Percentiles rank a stretch among this genome's conserved stretches.
Conservation (phyloP, 768 basidiomycete genomes). For the Artomyces pyxidatus region DNA sequence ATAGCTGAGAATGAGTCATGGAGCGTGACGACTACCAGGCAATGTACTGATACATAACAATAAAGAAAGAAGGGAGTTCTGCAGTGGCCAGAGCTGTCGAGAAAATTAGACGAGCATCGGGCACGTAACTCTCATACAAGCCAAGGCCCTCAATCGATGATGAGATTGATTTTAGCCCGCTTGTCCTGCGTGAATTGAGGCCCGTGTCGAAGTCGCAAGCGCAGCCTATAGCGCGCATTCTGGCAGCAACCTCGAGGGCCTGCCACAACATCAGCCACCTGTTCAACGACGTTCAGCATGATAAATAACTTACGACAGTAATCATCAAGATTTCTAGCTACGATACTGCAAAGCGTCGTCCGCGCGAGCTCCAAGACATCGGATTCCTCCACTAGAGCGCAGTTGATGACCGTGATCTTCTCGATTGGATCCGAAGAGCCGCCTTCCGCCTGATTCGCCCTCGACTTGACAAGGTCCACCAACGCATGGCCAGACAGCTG, state of each 20-base stretch:
- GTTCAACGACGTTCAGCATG: background rate
- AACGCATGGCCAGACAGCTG: constrained; percentile 43
- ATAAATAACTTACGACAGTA: constrained; percentile 43
- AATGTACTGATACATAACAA: too few relatives aligned
- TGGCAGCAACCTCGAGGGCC: constrained; percentile 43
- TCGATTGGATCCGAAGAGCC: constrained; percentile 25
- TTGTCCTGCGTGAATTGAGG: too few relatives aligned
- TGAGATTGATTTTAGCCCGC: too few relatives aligned
- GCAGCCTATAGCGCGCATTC: constrained; percentile 47
- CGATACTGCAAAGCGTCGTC: constrained; percentile 39
- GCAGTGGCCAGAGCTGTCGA: too few relatives aligned
- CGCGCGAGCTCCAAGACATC: constrained; percentile 44
- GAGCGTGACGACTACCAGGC: too few relatives aligned
- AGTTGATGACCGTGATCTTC: constrained; percentile 47
- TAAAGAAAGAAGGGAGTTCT: too few relatives aligned
- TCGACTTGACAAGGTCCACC: constrained; percentile 39
- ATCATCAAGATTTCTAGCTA: constrained; percentile 33
- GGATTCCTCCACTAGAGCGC: constrained; percentile 45
- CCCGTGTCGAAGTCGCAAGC: constrained; percentile 36
- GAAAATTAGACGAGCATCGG: too few relatives aligned
- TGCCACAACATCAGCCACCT: constrained; percentile 16
- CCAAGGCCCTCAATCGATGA: too few relatives aligned
- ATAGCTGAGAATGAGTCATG: too few relatives aligned
- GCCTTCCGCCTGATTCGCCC: constrained; percentile 17
- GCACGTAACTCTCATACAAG: too few relatives aligned